Evolutionary conservation across 2,329 filamentous ascomycete genomes (phyloP).

Genomic region (Huntiella abstrusa): DNA sequence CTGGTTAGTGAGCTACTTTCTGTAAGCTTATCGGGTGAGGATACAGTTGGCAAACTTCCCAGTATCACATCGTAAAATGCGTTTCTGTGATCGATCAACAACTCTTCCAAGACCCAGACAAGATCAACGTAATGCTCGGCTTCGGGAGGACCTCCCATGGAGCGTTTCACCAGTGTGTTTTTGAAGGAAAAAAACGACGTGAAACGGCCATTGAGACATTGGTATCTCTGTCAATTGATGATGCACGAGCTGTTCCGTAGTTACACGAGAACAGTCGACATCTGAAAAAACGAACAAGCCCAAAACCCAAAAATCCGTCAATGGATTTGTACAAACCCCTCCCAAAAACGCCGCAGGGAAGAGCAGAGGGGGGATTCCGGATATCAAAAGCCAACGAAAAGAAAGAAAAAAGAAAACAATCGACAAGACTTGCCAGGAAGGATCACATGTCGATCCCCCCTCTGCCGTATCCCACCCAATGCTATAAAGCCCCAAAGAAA

Average conservation of each 20-base stretch:
- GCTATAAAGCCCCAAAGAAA: not conserved
- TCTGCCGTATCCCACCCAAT: slow-evolving; percentile 4
- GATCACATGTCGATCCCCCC: slow-evolving; percentile 1
- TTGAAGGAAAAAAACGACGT: slow-evolving; percentile 21
- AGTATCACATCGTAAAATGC: too few relatives aligned
- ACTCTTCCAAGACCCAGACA: not conserved
- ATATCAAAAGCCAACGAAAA: not conserved
- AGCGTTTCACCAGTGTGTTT: slow-evolving; percentile 42
- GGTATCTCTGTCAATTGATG: slow-evolving; percentile 22
- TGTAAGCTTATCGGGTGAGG: too few relatives aligned
- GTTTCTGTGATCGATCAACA: too few relatives aligned
- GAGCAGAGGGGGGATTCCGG: not conserved
- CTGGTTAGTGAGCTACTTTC: slow-evolving; percentile 4
- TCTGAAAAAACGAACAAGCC: slow-evolving; percentile 6
- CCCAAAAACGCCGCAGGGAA: slow-evolving; percentile 13
- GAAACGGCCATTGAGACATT: slow-evolving; percentile 55
- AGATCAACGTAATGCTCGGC: slow-evolving; percentile 14
- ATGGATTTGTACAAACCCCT: slow-evolving; percentile 3
- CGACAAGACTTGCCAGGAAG: not conserved
- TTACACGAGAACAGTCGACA: not conserved
- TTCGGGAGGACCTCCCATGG: slow-evolving; percentile 63
- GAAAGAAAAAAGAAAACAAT: slow-evolving; percentile 2
- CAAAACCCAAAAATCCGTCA: not conserved
- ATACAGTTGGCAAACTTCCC: too few relatives aligned
- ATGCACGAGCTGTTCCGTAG: slow-evolving; percentile 5